phyloP scores from a whole-genome alignment of 345 rosid species.

The Gossypium australe region DNA sequence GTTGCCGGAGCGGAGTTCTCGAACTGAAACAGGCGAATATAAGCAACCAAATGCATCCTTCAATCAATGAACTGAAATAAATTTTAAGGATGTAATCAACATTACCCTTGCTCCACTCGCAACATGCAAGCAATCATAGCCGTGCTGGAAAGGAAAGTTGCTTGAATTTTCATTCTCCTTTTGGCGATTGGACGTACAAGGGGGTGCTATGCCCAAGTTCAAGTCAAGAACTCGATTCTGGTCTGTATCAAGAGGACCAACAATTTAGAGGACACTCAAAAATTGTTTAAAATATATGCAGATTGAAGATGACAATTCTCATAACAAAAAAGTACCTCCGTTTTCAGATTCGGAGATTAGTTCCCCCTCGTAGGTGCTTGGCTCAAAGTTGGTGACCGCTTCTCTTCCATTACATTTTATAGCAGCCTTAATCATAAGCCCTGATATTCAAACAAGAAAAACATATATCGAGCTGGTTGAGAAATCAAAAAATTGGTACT shows the following conservation, averaged over 20 bases:
- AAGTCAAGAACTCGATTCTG: slow-evolving; percentile 38
- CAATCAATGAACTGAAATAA: neutral
- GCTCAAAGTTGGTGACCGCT: slow-evolving; percentile 88
- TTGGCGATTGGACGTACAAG: slow-evolving; percentile 18
- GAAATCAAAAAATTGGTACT: neutral
- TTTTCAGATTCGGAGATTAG: slow-evolving; percentile 21
- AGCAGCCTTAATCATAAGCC: slow-evolving; percentile 94
- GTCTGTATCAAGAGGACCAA: slow-evolving; percentile 25
- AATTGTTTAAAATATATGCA: neutral
- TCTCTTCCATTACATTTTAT: slow-evolving; percentile 82
- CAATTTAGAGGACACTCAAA: neutral
- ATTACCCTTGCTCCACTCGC: slow-evolving; percentile 31
- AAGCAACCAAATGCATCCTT: neutral
- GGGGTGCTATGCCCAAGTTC: slow-evolving; percentile 56
- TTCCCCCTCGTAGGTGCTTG: slow-evolving; percentile 55
- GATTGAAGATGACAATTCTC: neutral
- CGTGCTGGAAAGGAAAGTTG: slow-evolving; percentile 10
- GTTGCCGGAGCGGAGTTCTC: slow-evolving; percentile 25
- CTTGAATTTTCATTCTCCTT: slow-evolving; percentile 18
- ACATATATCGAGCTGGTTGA: neutral
- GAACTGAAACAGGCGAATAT: slow-evolving; percentile 21
- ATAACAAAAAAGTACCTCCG: slow-evolving; percentile 24
- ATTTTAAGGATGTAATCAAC: neutral
- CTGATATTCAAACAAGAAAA: slow-evolving; percentile 30
- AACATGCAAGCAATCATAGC: slow-evolving; percentile 14